Evolutionary conservation across 2,329 filamentous ascomycete genomes (phyloP).

Genomic region (Chaetothyriales sp.): DNA sequence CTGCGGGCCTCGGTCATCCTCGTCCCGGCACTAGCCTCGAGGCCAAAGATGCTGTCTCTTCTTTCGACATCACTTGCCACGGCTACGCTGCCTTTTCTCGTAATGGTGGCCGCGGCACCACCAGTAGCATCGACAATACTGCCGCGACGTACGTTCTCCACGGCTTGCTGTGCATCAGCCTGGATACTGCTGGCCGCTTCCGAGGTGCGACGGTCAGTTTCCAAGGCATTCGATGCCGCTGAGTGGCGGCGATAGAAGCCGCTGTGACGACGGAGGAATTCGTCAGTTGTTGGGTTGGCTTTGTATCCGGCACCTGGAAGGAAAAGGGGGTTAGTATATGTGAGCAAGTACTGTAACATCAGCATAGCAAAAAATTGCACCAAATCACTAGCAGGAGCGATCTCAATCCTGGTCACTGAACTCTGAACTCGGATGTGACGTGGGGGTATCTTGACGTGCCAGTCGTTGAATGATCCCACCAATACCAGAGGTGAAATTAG

Average conservation of each 20-base stretch:
- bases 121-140: slow-evolving; percentile 8
- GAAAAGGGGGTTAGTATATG: neutral
- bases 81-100: slow-evolving; percentile 15
- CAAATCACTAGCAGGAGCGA: neutral
- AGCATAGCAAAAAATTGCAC: no score
- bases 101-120: slow-evolving; percentile 12
- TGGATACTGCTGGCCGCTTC: slow-evolving; percentile 7
- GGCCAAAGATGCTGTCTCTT: slow-evolving; percentile 16
- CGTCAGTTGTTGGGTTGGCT: slow-evolving; percentile 15
- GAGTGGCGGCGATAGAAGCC: slow-evolving; percentile 17
- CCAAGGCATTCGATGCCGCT: slow-evolving; percentile 14
- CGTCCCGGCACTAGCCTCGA: slow-evolving; percentile 13
- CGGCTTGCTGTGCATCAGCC: slow-evolving; percentile 11
- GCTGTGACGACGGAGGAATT: slow-evolving; percentile 16
- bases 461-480: neutral
- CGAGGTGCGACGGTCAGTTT: slow-evolving; percentile 14
- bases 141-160: slow-evolving; percentile 8
- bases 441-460: neutral
- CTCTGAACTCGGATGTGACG: neutral
- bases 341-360: no score
- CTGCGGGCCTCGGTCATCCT: slow-evolving; percentile 12
- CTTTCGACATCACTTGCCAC: slow-evolving; percentile 15
- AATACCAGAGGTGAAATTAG: neutral
- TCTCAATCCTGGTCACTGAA: neutral
- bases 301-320: slow-evolving; percentile 13